A percentile compares a stretch with the other conserved stretches of the same genome.
Conservation (phyloP, 2,329 filamentous ascomycete species). For the Eutypella sp. region DNA sequence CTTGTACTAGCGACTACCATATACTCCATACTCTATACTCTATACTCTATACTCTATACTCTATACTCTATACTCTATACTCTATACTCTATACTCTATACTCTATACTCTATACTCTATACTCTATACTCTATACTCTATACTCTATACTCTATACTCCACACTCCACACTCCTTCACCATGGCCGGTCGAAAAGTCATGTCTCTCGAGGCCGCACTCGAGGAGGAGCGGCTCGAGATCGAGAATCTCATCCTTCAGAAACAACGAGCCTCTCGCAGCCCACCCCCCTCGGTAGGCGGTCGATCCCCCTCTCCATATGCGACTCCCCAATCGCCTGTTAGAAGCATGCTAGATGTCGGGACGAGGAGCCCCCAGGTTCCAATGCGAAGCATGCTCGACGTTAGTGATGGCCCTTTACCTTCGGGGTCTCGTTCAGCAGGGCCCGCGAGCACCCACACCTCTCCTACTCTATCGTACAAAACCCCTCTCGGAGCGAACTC, state of each 20-base stretch:
- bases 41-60: too few species aligned
- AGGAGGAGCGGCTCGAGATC: slow-evolving; percentile 29
- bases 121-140: too few species aligned
- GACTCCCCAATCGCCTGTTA: slow-evolving; percentile 59
- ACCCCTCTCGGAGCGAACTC: slow-evolving; percentile 23
- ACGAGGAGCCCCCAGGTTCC: too few species aligned
- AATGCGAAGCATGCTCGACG: slow-evolving; percentile 48
- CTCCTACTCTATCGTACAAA: slow-evolving; percentile 38
- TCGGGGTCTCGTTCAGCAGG: slow-evolving; percentile 16
- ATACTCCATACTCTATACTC: too few species aligned
- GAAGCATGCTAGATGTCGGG: slow-evolving; percentile 64
- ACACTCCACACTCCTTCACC: slow-evolving; percentile 6
- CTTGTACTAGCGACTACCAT: too few species aligned
- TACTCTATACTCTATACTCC: background rate
- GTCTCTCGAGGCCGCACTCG: slow-evolving; percentile 29
- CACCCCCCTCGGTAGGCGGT: slow-evolving; percentile 19
- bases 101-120: too few species aligned
- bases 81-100: too few species aligned
- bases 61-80: too few species aligned
- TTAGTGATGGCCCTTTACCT: slow-evolving; percentile 32
- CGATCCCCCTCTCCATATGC: slow-evolving; percentile 51
- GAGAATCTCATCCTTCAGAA: slow-evolving; percentile 24
- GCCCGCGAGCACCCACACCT: slow-evolving; percentile 40
- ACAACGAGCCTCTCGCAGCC: slow-evolving; percentile 15
- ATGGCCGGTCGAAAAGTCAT: slow-evolving; percentile 25